A percentile compares a stretch with the other conserved stretches of the same genome.
Evolutionary conservation across 352 stramenopile species (phyloP).

Genomic region (Globisporangium polare): DNA sequence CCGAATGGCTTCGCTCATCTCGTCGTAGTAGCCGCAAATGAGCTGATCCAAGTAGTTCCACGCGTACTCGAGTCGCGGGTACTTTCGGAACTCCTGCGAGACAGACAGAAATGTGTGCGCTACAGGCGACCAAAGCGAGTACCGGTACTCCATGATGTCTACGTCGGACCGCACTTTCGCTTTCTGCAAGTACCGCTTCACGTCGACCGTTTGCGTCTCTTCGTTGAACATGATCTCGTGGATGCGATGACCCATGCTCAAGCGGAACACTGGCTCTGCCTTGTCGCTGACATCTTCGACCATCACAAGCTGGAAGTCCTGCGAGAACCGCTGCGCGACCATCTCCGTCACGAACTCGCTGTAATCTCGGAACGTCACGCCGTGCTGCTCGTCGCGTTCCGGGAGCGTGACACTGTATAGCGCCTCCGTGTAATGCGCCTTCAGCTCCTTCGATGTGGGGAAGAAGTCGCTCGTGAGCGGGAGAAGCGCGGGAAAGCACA

Average conservation of each 20-base stretch:
- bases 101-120: conserved; percentile 59
- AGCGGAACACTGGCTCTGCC: conserved; percentile 40
- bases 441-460: conserved; percentile 68
- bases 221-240: conserved; percentile 88
- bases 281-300: conserved; percentile 38
- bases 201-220: conserved; percentile 81
- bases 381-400: conserved; percentile 60
- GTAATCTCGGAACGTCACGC: conserved; percentile 66
- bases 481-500: conserved; percentile 95
- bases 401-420: conserved; percentile 84
- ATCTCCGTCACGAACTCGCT: conserved; percentile 83
- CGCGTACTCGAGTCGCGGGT: conserved; percentile 72
- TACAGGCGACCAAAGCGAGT: conserved; percentile 73
- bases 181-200: conserved; percentile 80
- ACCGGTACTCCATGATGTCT: conserved; percentile 82
- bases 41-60: conserved; percentile 87
- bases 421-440: conserved; percentile 80
- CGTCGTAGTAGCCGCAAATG: conserved; percentile 83
- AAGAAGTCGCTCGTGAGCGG: conserved; percentile 91
- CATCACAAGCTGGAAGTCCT: conserved; percentile 88
- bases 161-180: conserved; percentile 53
- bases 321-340: conserved; percentile 76
- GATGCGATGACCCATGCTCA: conserved; percentile 88
- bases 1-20: conserved; percentile 81
- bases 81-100: conserved; percentile 81